phyloP scores from a whole-genome alignment of 2,329 filamentous ascomycete species.

The Aureobasidium sp. region DNA sequence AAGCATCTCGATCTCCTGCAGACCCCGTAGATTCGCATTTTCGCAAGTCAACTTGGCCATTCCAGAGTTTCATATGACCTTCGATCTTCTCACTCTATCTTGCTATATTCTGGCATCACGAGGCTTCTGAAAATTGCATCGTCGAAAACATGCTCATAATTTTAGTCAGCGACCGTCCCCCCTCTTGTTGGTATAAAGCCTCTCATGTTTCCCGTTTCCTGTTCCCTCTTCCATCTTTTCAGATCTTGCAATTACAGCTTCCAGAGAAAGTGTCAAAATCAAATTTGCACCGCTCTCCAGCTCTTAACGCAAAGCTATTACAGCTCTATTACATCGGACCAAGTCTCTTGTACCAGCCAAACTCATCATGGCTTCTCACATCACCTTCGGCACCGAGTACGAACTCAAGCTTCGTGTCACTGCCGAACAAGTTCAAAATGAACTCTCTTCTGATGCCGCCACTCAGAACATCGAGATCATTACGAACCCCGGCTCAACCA shows the following conservation, averaged over 20 bases:
- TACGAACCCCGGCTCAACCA: neutral
- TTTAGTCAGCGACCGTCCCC: neutral
- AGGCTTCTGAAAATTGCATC: neutral
- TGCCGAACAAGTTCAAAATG: neutral
- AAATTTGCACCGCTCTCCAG: neutral
- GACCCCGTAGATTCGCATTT: no score
- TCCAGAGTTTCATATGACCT: no score
- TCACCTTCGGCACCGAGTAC: neutral
- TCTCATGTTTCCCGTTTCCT: neutral
- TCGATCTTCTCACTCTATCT: neutral
- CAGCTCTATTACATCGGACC: neutral
- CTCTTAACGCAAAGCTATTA: neutral
- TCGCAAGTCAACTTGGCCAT: no score
- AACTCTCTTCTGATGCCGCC: neutral
- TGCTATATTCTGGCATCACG: neutral
- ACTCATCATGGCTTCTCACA: neutral
- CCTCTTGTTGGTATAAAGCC: neutral
- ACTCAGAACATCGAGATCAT: neutral
- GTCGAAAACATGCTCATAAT: neutral
- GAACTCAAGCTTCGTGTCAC: constrained; percentile 4
- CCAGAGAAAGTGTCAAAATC: neutral
- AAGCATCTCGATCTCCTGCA: no score
- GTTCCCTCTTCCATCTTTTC: neutral
- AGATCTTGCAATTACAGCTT: neutral
- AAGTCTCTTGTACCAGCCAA: neutral